Base-by-base conservation (phyloP, 140 eudicot genomes). In the Senecio squalidus region DNA sequence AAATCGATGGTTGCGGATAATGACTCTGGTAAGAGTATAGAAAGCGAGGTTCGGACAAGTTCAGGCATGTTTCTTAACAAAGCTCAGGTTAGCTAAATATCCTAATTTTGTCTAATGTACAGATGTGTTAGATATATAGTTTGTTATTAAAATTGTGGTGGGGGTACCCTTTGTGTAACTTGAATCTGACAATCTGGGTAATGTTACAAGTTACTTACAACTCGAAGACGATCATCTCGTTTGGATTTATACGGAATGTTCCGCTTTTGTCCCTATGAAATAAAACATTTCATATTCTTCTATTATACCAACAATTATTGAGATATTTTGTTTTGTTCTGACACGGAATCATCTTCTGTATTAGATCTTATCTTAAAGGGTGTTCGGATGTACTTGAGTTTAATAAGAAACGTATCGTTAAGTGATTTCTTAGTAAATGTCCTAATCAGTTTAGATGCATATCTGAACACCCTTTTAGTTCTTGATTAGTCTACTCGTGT, bases 21-120 rank as follows among this genome's bases (percentile, higher is more conserved):
- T 54, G 95, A 87, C 9, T 71, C 96, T 4, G 98, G 98, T 3
- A 79, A 91, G 74, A 91, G 96, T 48, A 29, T 83, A 28, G 84
- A 69, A 59, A 86, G 96, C 45, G 88, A 83, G 41, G 91, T 80
- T n/a, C 80, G 98, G 40, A 91, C 96, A 4, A 91, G 98, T 73
- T 80, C 96, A 0, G 98, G 98, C 74, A 86, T 86, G 98, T 91
- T 91, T 74, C 82, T 91, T 48, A 40, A 18, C 21, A 91, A 91
- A 62, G 71, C 64, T 36, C 91, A 91, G 94, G 98, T 86, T 21
- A 55, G 43, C 60, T 30, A 30, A 55, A 34, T n/a, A 16, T 48
- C 27, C 4, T 57, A 29, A 7, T 54, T 54, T 54, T 54, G 41
- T 54, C 60, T 29, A 28, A 18, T 16, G 25, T 30, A n/a, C n/a